These are phyloP conservation scores for Sporisorium graminicola DNA, from an alignment of 1,284 basidiomycete genomes.

Conservation along the genomic window DNA sequence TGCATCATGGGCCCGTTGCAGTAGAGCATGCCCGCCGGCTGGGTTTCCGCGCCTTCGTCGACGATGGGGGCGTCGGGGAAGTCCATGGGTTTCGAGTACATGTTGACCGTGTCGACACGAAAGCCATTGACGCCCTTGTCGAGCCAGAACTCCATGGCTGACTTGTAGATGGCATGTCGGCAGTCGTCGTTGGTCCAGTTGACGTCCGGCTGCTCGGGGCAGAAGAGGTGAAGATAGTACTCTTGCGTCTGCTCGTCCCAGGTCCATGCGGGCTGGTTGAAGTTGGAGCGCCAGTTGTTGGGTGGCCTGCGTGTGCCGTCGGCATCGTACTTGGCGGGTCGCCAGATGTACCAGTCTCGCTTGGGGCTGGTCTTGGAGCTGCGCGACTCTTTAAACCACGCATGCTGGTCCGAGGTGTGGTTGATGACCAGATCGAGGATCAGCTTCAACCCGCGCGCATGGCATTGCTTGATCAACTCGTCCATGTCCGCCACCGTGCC, in stretches of 20 bases:
- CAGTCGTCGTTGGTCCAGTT: conserved; percentile 79
- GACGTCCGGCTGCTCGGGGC: conserved; percentile 80
- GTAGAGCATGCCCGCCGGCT: conserved; percentile 73
- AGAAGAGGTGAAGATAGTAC: conserved; percentile 82
- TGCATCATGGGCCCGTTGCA: conserved; percentile 72
- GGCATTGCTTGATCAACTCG: conserved; percentile 75
- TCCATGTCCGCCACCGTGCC: conserved; percentile 83
- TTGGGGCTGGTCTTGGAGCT: conserved; percentile 76
- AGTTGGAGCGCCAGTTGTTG: conserved; percentile 80
- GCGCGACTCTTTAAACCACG: conserved; percentile 80
- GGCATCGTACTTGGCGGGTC: conserved; percentile 75
- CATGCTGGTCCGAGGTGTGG: conserved; percentile 77
- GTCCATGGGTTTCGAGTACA: conserved; percentile 63
- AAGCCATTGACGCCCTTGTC: conserved; percentile 82
- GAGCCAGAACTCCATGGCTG: conserved; percentile 81
- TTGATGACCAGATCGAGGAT: conserved; percentile 87
- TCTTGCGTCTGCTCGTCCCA: conserved; percentile 79
- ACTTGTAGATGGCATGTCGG: conserved; percentile 75
- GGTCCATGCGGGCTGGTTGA: conserved; percentile 81
- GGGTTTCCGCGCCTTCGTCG: conserved; percentile 74
- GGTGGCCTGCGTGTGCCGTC: conserved; percentile 72
- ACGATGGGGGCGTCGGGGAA: conserved; percentile 70
- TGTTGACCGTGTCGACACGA: conserved; percentile 68
- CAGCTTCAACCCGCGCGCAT: conserved; percentile 79
- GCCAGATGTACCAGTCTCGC: conserved; percentile 83